Base-by-base conservation (phyloP, 257 asterid species). In the Scutellaria barbata region DNA sequence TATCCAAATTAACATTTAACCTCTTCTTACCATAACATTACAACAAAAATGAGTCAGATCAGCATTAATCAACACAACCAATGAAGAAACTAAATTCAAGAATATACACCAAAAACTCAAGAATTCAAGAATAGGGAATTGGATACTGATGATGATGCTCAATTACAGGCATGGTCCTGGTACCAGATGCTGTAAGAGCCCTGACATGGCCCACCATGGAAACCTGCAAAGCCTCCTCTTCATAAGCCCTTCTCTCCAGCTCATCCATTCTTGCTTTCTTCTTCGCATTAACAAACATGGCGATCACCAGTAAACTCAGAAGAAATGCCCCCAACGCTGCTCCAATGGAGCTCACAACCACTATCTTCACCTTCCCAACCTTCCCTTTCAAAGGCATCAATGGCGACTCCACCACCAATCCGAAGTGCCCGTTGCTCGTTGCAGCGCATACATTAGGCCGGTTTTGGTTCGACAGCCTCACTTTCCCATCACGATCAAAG, bases 201-300 rank as follows among this genome's bases (percentile, higher is more conserved):
- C 98, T 84, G 1, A 93, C 92, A 82, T 93, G 98, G 3, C 96
- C 98, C 14, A 89, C 98, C 98, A 94, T 93, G 4, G 97, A 90
- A 6, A 90, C 97, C 76, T 89, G 94, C 50, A 93, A 69, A 18
- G 98, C 98, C 80, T 93, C 98, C 73, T 93, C 98, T 54, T 93
- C 96, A 56, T 93, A 93, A 6, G 98, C 98, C 57, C 94, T 84
- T n/a, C 98, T 84, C 75, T 85, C 97, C 84, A 89, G 5, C 56
- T 94, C 98, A 6, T 94, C 97, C 92, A 88, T 87, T 76, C 86
- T 89, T 47, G 90, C 96, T 82, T 87, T 94, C 89, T 91, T 94
- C 85, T 91, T 90, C 62, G 88, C 96, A 9, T 87, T 90, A 0
- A 76, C 96, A 6, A 88, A 76, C 87, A 94, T 63, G 0, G 98